Evolutionary conservation across 164 flowering plant species (phyloP), one percentile per base, ranked within the genome.

Genomic region (Taxillus chinensis): DNA sequence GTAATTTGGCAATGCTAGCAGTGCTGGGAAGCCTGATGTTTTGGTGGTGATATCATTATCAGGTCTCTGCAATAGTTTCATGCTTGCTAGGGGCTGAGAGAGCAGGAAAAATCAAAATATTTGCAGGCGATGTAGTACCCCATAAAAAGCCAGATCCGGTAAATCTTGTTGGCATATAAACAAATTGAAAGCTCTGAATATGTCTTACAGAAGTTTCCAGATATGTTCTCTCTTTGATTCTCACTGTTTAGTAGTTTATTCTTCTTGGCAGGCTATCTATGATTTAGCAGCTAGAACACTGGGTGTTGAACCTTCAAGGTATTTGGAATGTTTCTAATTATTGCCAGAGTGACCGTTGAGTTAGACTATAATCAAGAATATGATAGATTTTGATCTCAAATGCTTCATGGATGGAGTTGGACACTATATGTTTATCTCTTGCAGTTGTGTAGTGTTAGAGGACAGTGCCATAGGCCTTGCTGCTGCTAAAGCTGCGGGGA

Each of bases 11-110:
- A 27, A 27, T 27, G 27, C 27, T 27, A n/a, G n/a, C n/a, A n/a
- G n/a, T n/a, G n/a, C n/a, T 27, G 27, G 27, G 27, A 27, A 0
- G 27, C 27, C 27, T 66, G 7, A n/a, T 9, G 14, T 40, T 46
- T 53, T 59, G 61, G 7, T 5, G 41, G 5, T 57, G 64, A 48
- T 27, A 27, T 27, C 27, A 15, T 16, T 68, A 67, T 62, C 77
- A 93, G 98, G 97, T 90, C 39, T 86, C 99, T 57, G 99, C 99
- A 17, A 87, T 90, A 78, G 99, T 93, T 68, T 85, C 91, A 61
- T 90, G 60, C 75, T 75, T 93, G 73, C 75, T 93, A 67, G 97
- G 98, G 55, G 91, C 95, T 50, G 81, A 85, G 55, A 71, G 96
- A 59, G 96, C 99, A 63, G 87, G 77, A 59, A 73, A 88, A 64